These are phyloP conservation scores for Lentinus tigrinus DNA, from an alignment of 768 basidiomycete species.

Conservation along the genomic window DNA sequence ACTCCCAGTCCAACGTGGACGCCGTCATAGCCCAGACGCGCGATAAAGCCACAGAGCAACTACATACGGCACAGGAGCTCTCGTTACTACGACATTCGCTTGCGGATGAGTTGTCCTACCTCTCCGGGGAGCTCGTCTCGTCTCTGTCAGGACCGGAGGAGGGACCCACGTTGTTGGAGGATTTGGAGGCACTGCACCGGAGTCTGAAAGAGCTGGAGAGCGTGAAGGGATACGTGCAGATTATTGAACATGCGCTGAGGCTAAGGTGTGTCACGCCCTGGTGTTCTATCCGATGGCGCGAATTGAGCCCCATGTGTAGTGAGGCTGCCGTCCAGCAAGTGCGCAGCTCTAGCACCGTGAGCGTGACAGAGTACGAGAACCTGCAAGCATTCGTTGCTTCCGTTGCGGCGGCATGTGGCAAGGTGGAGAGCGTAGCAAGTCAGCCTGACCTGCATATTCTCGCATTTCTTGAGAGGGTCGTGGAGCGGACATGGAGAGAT, in stretches of 20 bases:
- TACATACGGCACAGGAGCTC: slow-evolving; percentile 68
- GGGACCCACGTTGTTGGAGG: slow-evolving; percentile 72
- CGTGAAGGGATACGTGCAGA: slow-evolving; percentile 72
- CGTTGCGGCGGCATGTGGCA: slow-evolving; percentile 43
- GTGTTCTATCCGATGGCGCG: too few relatives aligned
- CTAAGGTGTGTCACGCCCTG: slow-evolving; percentile 54
- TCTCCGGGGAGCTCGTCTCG: slow-evolving; percentile 66
- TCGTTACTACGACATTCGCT: slow-evolving; percentile 76
- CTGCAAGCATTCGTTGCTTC: slow-evolving; percentile 61
- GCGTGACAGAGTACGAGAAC: slow-evolving; percentile 51
- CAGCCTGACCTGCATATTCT: slow-evolving; percentile 60
- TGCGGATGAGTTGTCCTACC: slow-evolving; percentile 70
- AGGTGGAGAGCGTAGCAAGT: slow-evolving; percentile 43
- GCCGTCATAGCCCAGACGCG: slow-evolving; percentile 49
- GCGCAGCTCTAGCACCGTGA: slow-evolving; percentile 34
- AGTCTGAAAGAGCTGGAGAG: slow-evolving; percentile 75
- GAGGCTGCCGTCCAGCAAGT: slow-evolving; percentile 59
- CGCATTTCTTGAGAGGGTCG: slow-evolving; percentile 58
- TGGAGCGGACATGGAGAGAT: slow-evolving; percentile 72
- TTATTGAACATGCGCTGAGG: slow-evolving; percentile 67
- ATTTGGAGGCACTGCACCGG: slow-evolving; percentile 76
- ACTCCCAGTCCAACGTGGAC: slow-evolving; percentile 50
- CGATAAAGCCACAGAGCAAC: slow-evolving; percentile 43
- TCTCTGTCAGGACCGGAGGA: slow-evolving; percentile 46
- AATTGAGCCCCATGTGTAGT: too few relatives aligned